Conservation (phyloP, 192 early-diverging fungal species). For the Lunasporangiospora selenospora region DNA sequence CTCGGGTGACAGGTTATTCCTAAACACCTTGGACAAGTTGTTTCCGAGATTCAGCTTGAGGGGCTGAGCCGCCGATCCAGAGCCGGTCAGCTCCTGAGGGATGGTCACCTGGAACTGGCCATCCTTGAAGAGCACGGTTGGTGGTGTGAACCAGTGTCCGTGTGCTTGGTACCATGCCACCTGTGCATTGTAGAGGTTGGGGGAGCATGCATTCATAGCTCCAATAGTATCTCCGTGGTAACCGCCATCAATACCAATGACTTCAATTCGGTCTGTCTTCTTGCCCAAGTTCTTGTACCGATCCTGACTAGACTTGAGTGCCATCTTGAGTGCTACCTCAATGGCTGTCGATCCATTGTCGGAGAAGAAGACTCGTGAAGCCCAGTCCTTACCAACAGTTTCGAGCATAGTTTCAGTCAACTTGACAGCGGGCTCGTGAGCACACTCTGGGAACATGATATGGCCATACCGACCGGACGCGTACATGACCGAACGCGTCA, state of each 20-base stretch:
- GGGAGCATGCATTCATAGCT: constrained; percentile 80
- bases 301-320: constrained; percentile 59
- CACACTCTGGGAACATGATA: constrained; percentile 78
- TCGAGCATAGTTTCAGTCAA: constrained; percentile 65
- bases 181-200: constrained; percentile 72
- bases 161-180: constrained; percentile 72
- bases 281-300: constrained; percentile 41
- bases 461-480: constrained; percentile 82
- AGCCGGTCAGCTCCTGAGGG: constrained; percentile 44
- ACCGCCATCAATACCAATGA: constrained; percentile 75
- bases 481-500: constrained; percentile 66
- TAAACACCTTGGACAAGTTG: constrained; percentile 29
- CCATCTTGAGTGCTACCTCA: constrained; percentile 87
- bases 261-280: constrained; percentile 48
- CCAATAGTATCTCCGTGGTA: constrained; percentile 92
- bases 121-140: constrained; percentile 59
- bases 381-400: constrained; percentile 64
- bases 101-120: constrained; percentile 51
- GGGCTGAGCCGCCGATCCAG: neutral
- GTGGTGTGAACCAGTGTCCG: constrained; percentile 78
- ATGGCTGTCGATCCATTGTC: constrained; percentile 85
- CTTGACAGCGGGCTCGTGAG: constrained; percentile 68
- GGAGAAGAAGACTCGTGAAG: constrained; percentile 76
- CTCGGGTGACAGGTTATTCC: neutral
- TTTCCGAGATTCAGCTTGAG: constrained; percentile 21